A percentile compares a stretch with the other conserved stretches of the same genome.
Evolutionary conservation across 2,329 filamentous ascomycete genomes (phyloP).

Genomic region (Pseudocercospora crystallina): DNA sequence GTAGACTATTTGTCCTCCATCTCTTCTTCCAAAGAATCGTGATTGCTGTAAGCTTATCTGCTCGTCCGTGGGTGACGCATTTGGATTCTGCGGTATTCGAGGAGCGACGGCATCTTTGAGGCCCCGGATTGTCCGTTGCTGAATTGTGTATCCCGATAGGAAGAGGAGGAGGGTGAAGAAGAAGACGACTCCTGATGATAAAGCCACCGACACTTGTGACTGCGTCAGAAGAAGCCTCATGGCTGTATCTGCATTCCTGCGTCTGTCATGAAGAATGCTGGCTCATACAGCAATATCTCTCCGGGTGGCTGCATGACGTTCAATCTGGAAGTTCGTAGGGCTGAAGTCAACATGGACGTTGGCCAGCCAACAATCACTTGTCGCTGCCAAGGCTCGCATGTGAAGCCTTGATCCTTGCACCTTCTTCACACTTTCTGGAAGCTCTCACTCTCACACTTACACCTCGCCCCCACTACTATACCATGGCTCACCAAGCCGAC

Average conservation of each 20-base stretch:
- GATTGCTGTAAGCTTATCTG: constrained; percentile 24
- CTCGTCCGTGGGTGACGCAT: constrained; percentile 15
- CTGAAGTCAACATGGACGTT: not conserved
- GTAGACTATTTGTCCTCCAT: constrained; percentile 27
- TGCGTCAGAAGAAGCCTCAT: constrained; percentile 48
- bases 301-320: constrained; percentile 10
- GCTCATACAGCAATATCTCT: constrained; percentile 2
- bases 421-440: not conserved
- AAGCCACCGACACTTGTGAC: constrained; percentile 67
- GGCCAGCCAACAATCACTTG: constrained; percentile 7
- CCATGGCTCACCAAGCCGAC: constrained; percentile 69
- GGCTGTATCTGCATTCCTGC: constrained; percentile 11
- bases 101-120: constrained; percentile 71
- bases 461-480: not conserved
- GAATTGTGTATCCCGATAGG: constrained; percentile 80
- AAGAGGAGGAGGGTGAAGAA: constrained; percentile 81
- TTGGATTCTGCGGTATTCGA: constrained; percentile 44
- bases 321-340: not conserved
- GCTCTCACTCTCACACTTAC: not conserved
- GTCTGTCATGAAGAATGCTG: constrained; percentile 14
- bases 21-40: constrained; percentile 28
- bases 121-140: constrained; percentile 79
- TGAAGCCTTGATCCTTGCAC: not conserved
- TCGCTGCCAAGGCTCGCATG: constrained; percentile 2
- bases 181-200: constrained; percentile 65